Evolutionary conservation across 805 yeast genomes (phyloP).

Genomic region (Metschnikowia dekortorum): DNA sequence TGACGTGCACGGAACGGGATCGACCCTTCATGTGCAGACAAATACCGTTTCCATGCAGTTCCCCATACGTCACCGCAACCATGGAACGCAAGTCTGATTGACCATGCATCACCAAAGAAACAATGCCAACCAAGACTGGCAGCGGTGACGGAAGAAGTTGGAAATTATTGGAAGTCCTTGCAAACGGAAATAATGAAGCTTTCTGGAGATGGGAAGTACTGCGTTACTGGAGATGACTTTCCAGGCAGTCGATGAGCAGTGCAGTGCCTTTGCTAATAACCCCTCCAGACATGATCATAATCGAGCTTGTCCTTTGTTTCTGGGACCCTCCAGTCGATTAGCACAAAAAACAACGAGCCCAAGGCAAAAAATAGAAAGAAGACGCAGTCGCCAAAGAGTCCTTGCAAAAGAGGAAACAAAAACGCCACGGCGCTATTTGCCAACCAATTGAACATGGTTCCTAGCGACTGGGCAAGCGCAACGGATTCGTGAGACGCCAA

Average conservation of each 20-base stretch:
- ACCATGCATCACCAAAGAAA: too few relatives aligned
- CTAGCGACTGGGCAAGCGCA: slow-evolving; percentile 33
- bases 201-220: too few relatives aligned
- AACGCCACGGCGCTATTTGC: slow-evolving; percentile 31
- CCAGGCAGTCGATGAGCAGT: too few relatives aligned
- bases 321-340: slow-evolving; percentile 24
- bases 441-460: slow-evolving; percentile 33
- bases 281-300: slow-evolving; percentile 27
- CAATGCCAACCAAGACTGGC: too few relatives aligned
- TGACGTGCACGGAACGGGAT: neutral
- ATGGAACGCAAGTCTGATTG: too few relatives aligned
- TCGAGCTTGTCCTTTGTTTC: slow-evolving; percentile 28
- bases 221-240: too few relatives aligned
- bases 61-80: neutral
- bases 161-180: too few relatives aligned
- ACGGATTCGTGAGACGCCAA: slow-evolving; percentile 30
- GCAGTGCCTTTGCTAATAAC: neutral
- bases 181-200: too few relatives aligned
- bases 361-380: slow-evolving; percentile 26
- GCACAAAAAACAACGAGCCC: slow-evolving; percentile 18
- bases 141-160: too few relatives aligned
- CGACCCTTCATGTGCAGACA: neutral
- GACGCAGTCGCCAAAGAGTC: slow-evolving; percentile 23
- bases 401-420: slow-evolving; percentile 27
- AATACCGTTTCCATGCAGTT: neutral